Evolutionary conservation across 306 rosid genomes (phyloP).

Genomic region (Oxytropis ochrocephala): DNA sequence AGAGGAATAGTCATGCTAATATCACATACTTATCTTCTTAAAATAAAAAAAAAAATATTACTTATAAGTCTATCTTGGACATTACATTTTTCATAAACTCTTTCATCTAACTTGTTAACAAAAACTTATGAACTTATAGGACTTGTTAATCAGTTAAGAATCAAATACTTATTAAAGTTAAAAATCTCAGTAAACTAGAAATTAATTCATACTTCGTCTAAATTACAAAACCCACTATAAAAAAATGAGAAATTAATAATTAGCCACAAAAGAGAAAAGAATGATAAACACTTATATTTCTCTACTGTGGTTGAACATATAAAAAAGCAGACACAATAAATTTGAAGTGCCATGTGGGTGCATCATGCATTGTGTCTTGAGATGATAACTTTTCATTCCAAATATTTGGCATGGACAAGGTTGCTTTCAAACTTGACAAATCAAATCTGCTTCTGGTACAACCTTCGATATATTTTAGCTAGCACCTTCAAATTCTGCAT

Average conservation of each 20-base stretch:
- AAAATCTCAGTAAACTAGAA: neutral
- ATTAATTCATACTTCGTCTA: neutral
- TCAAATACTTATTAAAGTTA: neutral
- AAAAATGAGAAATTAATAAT: neutral
- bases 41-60: too few relatives aligned
- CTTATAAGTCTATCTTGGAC: too few relatives aligned
- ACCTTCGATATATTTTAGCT: constrained; percentile 61
- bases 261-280: neutral
- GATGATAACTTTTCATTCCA: too few relatives aligned
- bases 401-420: neutral
- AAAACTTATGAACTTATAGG: neutral
- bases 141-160: neutral
- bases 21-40: too few relatives aligned
- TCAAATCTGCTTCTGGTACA: constrained; percentile 52
- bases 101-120: neutral
- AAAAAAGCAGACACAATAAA: neutral
- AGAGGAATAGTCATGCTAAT: too few relatives aligned
- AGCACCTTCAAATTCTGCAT: constrained; percentile 75
- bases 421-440: neutral
- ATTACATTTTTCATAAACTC: neutral
- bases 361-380: too few relatives aligned
- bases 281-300: neutral
- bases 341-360: too few relatives aligned
- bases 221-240: neutral
- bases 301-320: neutral